A percentile compares a stretch with the other conserved stretches of the same genome.
These are phyloP conservation scores for Leccinum disarticulatum DNA, from an alignment of 768 basidiomycete genomes.

Conservation along the genomic window DNA sequence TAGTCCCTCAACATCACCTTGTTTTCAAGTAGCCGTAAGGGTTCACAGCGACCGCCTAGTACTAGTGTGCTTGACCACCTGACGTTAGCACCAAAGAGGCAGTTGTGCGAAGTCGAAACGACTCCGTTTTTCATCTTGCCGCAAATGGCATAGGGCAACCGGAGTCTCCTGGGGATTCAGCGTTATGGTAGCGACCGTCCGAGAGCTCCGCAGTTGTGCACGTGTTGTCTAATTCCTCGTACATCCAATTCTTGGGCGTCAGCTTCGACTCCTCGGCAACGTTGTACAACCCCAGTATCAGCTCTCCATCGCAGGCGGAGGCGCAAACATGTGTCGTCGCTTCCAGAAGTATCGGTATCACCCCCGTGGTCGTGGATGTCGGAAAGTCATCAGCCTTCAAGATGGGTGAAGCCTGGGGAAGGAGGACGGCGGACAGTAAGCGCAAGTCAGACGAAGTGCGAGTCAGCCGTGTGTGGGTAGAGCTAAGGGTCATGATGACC, in stretches of 20 bases:
- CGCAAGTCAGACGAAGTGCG: constrained; percentile 44
- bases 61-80: background rate
- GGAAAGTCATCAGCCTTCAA: constrained; percentile 39
- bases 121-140: background rate
- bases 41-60: background rate
- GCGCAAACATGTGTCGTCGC: constrained; percentile 5
- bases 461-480: constrained; percentile 29
- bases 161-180: constrained; percentile 2
- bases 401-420: constrained; percentile 45
- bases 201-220: background rate
- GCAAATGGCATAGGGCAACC: background rate
- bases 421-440: constrained; percentile 34
- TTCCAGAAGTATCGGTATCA: constrained; percentile 54
- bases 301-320: constrained; percentile 1
- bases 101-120: background rate
- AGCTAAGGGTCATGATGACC: constrained; percentile 13
- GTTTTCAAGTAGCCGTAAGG: constrained; percentile 2
- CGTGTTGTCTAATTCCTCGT: constrained; percentile 4
- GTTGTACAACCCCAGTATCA: constrained; percentile 2
- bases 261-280: constrained; percentile 7
- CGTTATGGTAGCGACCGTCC: background rate
- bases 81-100: constrained; percentile 1
- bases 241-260: constrained; percentile 4
- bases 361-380: constrained; percentile 42
- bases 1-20: background rate